Evolutionary conservation across 805 yeast species (phyloP).

Genomic region (Myxozyma kluyveri): DNA sequence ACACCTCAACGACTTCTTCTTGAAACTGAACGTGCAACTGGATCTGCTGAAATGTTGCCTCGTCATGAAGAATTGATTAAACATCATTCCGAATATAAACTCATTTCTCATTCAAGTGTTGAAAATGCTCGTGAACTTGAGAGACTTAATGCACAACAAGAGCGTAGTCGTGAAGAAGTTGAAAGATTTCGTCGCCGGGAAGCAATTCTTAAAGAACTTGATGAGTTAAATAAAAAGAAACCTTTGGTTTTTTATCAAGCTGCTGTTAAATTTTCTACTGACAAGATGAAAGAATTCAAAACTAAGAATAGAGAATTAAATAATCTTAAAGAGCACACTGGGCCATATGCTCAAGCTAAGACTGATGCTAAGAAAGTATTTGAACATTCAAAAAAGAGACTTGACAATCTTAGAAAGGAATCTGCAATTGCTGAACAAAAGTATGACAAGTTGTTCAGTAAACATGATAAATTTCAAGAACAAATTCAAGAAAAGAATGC

Average conservation of each 20-base stretch:
- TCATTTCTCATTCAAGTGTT: conserved; percentile 24
- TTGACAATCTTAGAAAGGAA: not conserved
- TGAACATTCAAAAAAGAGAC: conserved; percentile 34
- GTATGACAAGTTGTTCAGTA: not conserved
- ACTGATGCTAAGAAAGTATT: conserved; percentile 37
- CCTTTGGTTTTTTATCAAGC: conserved; percentile 19
- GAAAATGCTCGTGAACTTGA: conserved; percentile 34
- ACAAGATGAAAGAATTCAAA: conserved; percentile 12
- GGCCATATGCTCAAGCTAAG: conserved; percentile 39
- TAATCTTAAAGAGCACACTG: conserved; percentile 7
- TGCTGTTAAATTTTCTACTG: conserved; percentile 29
- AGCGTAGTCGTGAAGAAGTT: conserved; percentile 47
- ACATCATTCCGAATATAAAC: conserved; percentile 46
- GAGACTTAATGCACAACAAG: conserved; percentile 41
- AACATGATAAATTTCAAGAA: not conserved
- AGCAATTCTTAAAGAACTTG: conserved; percentile 15
- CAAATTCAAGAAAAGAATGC: not conserved
- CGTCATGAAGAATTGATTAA: conserved; percentile 57
- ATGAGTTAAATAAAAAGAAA: conserved; percentile 10
- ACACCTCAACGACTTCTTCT: conserved; percentile 68
- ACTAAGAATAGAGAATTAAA: conserved; percentile 9
- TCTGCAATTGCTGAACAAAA: not conserved
- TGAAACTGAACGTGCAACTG: conserved; percentile 81
- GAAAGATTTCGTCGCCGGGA: conserved; percentile 41
- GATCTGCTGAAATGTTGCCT: conserved; percentile 53